Evolutionary conservation across 1,284 basidiomycete genomes (phyloP).

Genomic region (Heterobasidion annosum): DNA sequence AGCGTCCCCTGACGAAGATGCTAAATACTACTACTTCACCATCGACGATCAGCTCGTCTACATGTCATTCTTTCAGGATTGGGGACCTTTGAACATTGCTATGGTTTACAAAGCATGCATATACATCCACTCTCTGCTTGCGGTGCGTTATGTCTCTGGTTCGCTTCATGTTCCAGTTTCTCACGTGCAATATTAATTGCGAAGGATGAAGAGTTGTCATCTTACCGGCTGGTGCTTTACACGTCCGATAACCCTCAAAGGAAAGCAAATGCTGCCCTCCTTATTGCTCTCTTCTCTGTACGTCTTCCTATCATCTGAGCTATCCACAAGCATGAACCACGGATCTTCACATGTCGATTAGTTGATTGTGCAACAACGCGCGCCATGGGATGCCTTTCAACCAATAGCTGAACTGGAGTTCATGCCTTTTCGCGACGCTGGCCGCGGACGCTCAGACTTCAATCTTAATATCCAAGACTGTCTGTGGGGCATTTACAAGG

Average conservation of each 20-base stretch:
- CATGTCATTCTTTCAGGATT: slow-evolving; percentile 90
- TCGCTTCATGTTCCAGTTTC: background rate
- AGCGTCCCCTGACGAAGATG: slow-evolving; percentile 56
- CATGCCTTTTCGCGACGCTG: slow-evolving; percentile 94
- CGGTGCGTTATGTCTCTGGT: slow-evolving; percentile 40
- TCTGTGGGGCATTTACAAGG: slow-evolving; percentile 93
- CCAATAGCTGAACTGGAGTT: slow-evolving; percentile 88
- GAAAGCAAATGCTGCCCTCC: slow-evolving; percentile 90
- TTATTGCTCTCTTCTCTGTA: slow-evolving; percentile 88
- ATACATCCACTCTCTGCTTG: slow-evolving; percentile 80
- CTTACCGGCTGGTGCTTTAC: slow-evolving; percentile 81
- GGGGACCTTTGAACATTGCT: slow-evolving; percentile 89
- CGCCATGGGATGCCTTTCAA: slow-evolving; percentile 94
- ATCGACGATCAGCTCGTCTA: slow-evolving; percentile 91
- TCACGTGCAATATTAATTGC: slow-evolving; percentile 10
- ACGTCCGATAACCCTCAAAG: slow-evolving; percentile 76
- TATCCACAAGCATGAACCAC: background rate
- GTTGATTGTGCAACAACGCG: slow-evolving; percentile 89
- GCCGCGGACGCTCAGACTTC: slow-evolving; percentile 88
- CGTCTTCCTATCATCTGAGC: slow-evolving; percentile 20
- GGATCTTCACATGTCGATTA: slow-evolving; percentile 20
- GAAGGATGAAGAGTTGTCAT: slow-evolving; percentile 62
- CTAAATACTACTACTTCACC: slow-evolving; percentile 77
- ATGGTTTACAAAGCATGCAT: slow-evolving; percentile 95
- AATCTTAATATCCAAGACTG: slow-evolving; percentile 90